Percentiles rank a stretch among this genome's conserved stretches.
Evolutionary conservation across 2,329 filamentous ascomycete genomes (phyloP).

Genomic region (Xylaria sp.): DNA sequence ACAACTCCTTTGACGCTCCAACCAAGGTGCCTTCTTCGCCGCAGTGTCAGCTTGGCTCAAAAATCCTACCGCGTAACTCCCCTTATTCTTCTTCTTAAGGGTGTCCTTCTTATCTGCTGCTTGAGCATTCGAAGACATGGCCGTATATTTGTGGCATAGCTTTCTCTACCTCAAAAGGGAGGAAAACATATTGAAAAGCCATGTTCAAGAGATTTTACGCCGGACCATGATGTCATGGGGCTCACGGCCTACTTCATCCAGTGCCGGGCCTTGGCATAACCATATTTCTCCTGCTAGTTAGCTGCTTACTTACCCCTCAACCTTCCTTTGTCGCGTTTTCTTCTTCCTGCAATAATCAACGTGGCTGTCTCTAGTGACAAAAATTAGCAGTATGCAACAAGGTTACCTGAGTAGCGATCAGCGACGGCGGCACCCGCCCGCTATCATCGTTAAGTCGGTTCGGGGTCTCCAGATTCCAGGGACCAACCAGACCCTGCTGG

Average conservation of each 20-base stretch:
- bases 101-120: background rate
- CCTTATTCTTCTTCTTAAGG: background rate
- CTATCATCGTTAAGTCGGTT: background rate
- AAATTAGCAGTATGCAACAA: background rate
- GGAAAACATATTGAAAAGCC: background rate
- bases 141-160: background rate
- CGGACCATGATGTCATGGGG: background rate
- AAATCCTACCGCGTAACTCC: background rate
- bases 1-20: slow-evolving; percentile 19
- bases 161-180: background rate
- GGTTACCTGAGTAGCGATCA: background rate
- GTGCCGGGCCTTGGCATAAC: background rate
- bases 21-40: slow-evolving; percentile 14
- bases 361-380: background rate
- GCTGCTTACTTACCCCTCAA: slow-evolving; percentile 3
- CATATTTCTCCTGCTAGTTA: background rate
- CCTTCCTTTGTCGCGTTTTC: background rate
- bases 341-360: background rate
- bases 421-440: slow-evolving; percentile 27
- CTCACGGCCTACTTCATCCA: background rate
- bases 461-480: slow-evolving; percentile 9
- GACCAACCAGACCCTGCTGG: background rate
- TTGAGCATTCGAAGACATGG: background rate
- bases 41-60: background rate
- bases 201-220: background rate